phyloP scores from a whole-genome alignment of 495 filamentous ascomycete genomes.

The Penicillium antarcticum region DNA sequence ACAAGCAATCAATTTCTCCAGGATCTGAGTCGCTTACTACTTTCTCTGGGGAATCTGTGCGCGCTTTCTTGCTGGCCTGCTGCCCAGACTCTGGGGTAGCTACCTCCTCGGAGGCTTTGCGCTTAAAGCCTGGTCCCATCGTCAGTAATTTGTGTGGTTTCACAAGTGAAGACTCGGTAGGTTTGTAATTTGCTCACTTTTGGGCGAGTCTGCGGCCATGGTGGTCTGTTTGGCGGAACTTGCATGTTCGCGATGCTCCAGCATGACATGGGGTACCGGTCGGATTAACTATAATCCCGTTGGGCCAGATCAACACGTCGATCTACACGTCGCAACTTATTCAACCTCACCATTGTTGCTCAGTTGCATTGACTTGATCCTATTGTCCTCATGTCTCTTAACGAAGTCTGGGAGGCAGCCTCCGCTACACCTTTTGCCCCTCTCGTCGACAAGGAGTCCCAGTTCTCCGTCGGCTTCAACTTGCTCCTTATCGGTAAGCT shows the following conservation, averaged over 20 bases:
- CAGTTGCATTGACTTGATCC: neutral
- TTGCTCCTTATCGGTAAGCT: slow-evolving; percentile 65
- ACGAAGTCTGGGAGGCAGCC: slow-evolving; percentile 86
- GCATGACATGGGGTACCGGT: slow-evolving; percentile 2
- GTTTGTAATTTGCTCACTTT: slow-evolving; percentile 11
- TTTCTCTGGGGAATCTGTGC: slow-evolving; percentile 52
- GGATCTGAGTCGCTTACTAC: slow-evolving; percentile 32
- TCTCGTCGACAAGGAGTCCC: slow-evolving; percentile 72
- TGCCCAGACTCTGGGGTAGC: slow-evolving; percentile 52
- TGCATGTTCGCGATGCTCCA: neutral
- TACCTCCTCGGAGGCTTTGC: slow-evolving; percentile 73
- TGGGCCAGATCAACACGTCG: slow-evolving; percentile 6
- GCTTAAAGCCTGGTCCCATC: slow-evolving; percentile 56
- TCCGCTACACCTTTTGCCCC: slow-evolving; percentile 79
- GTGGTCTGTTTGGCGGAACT: neutral
- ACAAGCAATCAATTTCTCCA: neutral
- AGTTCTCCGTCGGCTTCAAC: slow-evolving; percentile 78
- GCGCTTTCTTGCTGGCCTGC: slow-evolving; percentile 55
- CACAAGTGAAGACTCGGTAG: too few relatives aligned
- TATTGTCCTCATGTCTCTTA: slow-evolving; percentile 58
- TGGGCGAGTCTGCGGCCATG: slow-evolving; percentile 23
- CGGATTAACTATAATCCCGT: slow-evolving; percentile 1
- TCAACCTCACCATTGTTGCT: neutral
- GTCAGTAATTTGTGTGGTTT: neutral
- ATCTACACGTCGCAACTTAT: neutral